phyloP scores from a whole-genome alignment of 164 flowering plant species.

The Akebia trifoliata region DNA sequence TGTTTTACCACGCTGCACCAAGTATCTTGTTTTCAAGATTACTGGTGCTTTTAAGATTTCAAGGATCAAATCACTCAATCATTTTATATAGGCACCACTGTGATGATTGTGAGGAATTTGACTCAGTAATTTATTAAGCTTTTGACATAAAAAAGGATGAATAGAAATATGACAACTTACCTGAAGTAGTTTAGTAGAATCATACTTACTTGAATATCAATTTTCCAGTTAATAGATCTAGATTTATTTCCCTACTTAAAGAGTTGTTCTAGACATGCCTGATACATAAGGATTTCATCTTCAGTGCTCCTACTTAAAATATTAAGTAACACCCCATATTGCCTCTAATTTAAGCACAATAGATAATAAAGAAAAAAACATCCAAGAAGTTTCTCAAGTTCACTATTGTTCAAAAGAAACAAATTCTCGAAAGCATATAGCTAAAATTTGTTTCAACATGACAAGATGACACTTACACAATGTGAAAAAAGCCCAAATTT shows the following conservation, averaged over 20 bases:
- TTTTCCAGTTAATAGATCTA: conserved; percentile 43
- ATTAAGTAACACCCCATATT: too few relatives aligned
- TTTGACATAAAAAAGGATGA: conserved; percentile 1
- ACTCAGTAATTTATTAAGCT: background rate
- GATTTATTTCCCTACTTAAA: conserved; percentile 62
- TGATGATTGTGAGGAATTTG: background rate
- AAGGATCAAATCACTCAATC: background rate
- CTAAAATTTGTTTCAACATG: too few relatives aligned
- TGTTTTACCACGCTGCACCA: conserved; percentile 6
- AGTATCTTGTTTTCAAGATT: conserved; percentile 1
- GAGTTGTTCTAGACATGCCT: conserved; percentile 88
- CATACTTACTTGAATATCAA: conserved; percentile 59
- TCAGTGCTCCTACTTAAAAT: conserved; percentile 5
- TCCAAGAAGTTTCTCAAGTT: too few relatives aligned
- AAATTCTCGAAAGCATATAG: too few relatives aligned
- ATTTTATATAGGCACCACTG: background rate
- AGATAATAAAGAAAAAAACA: too few relatives aligned
- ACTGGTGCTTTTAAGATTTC: background rate
- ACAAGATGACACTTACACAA: too few relatives aligned
- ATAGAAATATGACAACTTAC: conserved; percentile 32
- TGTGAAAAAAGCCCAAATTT: too few relatives aligned
- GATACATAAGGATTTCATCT: conserved; percentile 18
- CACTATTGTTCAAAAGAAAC: too few relatives aligned
- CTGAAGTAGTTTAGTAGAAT: conserved; percentile 40
- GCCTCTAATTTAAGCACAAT: too few relatives aligned